Evolutionary conservation across 495 filamentous ascomycete genomes (phyloP).

Genomic region (Astrothelium macrocarpum): DNA sequence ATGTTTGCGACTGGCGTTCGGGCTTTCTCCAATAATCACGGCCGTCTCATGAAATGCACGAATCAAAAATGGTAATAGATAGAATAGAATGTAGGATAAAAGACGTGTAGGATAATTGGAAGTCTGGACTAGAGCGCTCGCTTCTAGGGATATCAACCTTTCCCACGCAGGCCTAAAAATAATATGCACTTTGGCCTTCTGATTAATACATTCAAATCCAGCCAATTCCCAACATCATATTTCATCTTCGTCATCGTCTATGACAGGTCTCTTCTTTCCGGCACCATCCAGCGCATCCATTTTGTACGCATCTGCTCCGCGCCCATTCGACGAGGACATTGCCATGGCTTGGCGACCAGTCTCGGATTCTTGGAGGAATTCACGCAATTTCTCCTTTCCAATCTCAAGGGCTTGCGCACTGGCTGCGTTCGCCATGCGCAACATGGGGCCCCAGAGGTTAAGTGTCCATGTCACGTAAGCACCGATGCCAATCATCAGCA

Average conservation of each 20-base stretch:
- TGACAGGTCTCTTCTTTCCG: not conserved
- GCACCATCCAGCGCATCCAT: not conserved
- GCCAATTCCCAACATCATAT: slow-evolving; percentile 4
- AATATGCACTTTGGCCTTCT: not conserved
- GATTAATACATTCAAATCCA: not conserved
- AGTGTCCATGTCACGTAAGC: slow-evolving; percentile 85
- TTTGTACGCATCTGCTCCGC: slow-evolving; percentile 5
- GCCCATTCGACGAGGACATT: slow-evolving; percentile 41
- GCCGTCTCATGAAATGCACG: too few species aligned
- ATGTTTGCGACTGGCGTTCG: too few species aligned
- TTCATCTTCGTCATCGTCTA: slow-evolving; percentile 7
- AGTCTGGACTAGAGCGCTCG: not conserved
- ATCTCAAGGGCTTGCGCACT: slow-evolving; percentile 76
- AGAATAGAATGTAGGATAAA: not conserved
- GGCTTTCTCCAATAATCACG: too few species aligned
- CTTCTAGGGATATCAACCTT: slow-evolving; percentile 3
- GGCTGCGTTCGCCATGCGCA: slow-evolving; percentile 87
- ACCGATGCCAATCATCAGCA: slow-evolving; percentile 62
- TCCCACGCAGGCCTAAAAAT: not conserved
- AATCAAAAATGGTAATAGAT: not conserved
- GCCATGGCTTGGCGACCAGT: slow-evolving; percentile 70
- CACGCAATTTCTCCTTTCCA: slow-evolving; percentile 76
- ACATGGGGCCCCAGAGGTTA: slow-evolving; percentile 90
- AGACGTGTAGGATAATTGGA: not conserved
- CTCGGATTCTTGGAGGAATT: slow-evolving; percentile 74